Evolutionary conservation across 352 stramenopile genomes (phyloP).

Genomic region (Aphanomyces astaci): DNA sequence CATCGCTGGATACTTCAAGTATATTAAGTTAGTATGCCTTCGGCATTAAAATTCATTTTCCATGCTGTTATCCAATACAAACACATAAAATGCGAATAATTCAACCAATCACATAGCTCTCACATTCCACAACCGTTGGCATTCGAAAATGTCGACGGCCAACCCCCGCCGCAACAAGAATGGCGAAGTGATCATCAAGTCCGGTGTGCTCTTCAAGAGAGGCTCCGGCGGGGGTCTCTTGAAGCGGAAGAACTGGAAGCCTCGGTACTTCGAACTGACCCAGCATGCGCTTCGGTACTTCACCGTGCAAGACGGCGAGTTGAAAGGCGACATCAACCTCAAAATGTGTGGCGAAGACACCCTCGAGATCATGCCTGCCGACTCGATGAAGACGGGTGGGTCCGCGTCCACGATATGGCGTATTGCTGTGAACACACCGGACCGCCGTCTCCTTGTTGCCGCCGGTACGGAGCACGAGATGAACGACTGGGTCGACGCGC

Average conservation of each 20-base stretch:
- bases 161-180: slow-evolving; percentile 4
- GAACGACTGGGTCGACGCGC: slow-evolving; percentile 39
- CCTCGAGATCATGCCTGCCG: slow-evolving; percentile 40
- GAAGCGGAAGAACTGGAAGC: slow-evolving; percentile 44
- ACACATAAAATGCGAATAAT: background rate
- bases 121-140: background rate
- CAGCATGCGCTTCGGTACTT: slow-evolving; percentile 31
- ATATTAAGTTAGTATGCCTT: no score
- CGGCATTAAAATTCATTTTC: no score
- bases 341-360: slow-evolving; percentile 28
- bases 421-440: slow-evolving; percentile 33
- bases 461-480: slow-evolving; percentile 38
- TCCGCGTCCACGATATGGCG: slow-evolving; percentile 45
- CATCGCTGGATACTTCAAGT: no score
- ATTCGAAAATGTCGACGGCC: background rate
- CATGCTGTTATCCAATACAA: background rate
- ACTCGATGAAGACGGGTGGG: slow-evolving; percentile 37
- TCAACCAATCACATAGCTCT: background rate
- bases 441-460: slow-evolving; percentile 33
- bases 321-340: slow-evolving; percentile 36
- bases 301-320: slow-evolving; percentile 30
- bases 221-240: slow-evolving; percentile 38
- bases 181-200: slow-evolving; percentile 10
- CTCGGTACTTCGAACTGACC: slow-evolving; percentile 45
- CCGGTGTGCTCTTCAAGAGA: slow-evolving; percentile 45